Conservation (phyloP, 495 filamentous ascomycete species). For the Podospora didyma region DNA sequence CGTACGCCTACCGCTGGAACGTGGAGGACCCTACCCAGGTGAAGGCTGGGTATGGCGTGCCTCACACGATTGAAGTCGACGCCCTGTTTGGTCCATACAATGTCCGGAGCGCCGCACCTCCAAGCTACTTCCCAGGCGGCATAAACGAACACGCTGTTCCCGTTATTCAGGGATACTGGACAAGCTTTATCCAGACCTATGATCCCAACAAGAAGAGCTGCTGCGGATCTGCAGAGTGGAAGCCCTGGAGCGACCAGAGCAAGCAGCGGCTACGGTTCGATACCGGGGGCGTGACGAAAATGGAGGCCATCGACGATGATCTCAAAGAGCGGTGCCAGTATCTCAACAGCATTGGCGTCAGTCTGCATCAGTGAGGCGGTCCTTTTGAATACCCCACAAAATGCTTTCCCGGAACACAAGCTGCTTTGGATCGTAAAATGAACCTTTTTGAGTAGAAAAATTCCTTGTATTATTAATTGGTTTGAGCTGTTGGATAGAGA, state of each 20-base stretch:
- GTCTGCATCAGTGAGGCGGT: not conserved
- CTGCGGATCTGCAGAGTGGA: conserved; percentile 24
- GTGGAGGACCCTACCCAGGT: conserved; percentile 51
- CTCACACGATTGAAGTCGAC: conserved; percentile 58
- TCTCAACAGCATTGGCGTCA: conserved; percentile 25
- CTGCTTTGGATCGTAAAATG: too few relatives aligned
- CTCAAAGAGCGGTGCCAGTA: conserved; percentile 51
- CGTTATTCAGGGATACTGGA: conserved; percentile 64
- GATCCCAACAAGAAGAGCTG: conserved; percentile 56
- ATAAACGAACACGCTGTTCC: conserved; percentile 50
- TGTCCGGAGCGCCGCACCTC: conserved; percentile 31
- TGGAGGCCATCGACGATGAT: conserved; percentile 50
- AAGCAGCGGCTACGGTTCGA: conserved; percentile 49
- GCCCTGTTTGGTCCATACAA: conserved; percentile 54
- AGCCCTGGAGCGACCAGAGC: conserved; percentile 24
- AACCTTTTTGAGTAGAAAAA: too few relatives aligned
- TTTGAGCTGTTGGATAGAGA: too few relatives aligned
- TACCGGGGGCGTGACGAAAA: conserved; percentile 49
- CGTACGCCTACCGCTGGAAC: conserved; percentile 65
- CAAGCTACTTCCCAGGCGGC: conserved; percentile 47
- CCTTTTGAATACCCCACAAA: too few relatives aligned
- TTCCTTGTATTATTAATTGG: too few relatives aligned
- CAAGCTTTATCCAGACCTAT: conserved; percentile 60
- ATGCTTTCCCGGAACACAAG: too few relatives aligned
- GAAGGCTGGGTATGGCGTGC: conserved; percentile 52